Evolutionary conservation across 306 rosid genomes (phyloP).

Genomic region (Argentina anserina): DNA sequence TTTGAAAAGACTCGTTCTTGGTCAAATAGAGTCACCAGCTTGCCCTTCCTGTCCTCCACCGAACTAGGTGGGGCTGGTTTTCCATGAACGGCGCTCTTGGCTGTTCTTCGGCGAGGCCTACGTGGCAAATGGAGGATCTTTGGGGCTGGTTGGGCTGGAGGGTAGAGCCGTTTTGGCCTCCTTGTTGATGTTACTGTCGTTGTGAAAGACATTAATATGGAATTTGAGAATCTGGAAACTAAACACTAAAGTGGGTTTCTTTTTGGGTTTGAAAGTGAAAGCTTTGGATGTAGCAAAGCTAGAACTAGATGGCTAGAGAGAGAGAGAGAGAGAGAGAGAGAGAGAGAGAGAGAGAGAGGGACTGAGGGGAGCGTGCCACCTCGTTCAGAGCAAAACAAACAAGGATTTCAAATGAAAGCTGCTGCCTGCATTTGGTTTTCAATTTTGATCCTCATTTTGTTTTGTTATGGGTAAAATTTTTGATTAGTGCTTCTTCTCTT

Average conservation of each 20-base stretch:
- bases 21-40: constrained; percentile 60
- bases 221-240: background rate
- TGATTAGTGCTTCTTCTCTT: background rate
- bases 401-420: constrained; percentile 91
- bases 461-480: background rate
- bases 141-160: constrained; percentile 73
- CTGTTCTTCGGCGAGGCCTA: constrained; percentile 57
- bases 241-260: background rate
- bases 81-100: constrained; percentile 25
- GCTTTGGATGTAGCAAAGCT: background rate
- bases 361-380: constrained; percentile 72
- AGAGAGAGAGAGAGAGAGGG: constrained; percentile 20
- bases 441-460: constrained; percentile 5
- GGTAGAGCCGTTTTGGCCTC: constrained; percentile 69
- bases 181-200: constrained; percentile 36
- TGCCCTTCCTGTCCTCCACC: constrained; percentile 28
- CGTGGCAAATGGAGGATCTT: constrained; percentile 75
- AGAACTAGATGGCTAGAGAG: background rate
- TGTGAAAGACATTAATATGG: constrained; percentile 34
- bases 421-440: constrained; percentile 12
- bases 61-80: constrained; percentile 25
- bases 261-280: constrained; percentile 19
- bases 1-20: constrained; percentile 39
- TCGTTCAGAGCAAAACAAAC: constrained; percentile 63
- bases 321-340: constrained; percentile 13